Conservation (phyloP, 1,284 basidiomycete species). For the Sanguinoderma infundibulare region DNA sequence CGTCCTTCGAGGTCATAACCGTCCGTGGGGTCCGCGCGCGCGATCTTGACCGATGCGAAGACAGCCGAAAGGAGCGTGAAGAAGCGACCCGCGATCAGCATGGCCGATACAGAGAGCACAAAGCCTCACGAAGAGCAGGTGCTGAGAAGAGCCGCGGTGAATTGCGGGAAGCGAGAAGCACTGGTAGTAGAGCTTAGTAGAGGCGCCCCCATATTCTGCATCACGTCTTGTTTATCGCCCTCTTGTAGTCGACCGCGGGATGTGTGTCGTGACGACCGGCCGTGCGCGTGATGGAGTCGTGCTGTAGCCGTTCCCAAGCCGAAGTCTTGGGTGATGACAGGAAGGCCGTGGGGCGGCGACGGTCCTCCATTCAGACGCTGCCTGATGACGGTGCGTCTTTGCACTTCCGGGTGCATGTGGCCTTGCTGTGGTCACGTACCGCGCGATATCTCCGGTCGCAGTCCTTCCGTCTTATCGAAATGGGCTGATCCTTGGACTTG, state of each 20-base stretch:
- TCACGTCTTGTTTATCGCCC: background rate
- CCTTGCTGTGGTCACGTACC: no score
- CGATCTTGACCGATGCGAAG: slow-evolving; percentile 12
- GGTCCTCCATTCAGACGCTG: background rate
- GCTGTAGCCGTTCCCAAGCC: background rate
- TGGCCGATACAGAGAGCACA: background rate
- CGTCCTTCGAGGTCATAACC: slow-evolving; percentile 11
- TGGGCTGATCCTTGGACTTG: no score
- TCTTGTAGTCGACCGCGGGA: background rate
- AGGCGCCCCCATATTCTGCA: background rate
- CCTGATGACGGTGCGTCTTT: no score
- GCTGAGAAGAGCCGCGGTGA: background rate
- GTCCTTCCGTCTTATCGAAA: no score
- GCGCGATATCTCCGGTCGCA: no score
- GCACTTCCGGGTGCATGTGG: background rate
- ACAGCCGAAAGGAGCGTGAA: slow-evolving; percentile 15
- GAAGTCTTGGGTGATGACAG: background rate
- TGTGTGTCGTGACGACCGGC: background rate
- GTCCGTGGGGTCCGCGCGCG: slow-evolving; percentile 6
- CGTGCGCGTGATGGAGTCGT: background rate
- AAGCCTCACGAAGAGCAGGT: background rate
- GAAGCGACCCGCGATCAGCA: slow-evolving; percentile 22
- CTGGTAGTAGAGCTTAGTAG: no score
- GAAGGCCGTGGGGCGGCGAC: no score
- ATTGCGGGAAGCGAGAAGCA: background rate